These are phyloP conservation scores for Amphibolis antarctica DNA, from an alignment of 106 monocot species.

Conservation along the genomic window DNA sequence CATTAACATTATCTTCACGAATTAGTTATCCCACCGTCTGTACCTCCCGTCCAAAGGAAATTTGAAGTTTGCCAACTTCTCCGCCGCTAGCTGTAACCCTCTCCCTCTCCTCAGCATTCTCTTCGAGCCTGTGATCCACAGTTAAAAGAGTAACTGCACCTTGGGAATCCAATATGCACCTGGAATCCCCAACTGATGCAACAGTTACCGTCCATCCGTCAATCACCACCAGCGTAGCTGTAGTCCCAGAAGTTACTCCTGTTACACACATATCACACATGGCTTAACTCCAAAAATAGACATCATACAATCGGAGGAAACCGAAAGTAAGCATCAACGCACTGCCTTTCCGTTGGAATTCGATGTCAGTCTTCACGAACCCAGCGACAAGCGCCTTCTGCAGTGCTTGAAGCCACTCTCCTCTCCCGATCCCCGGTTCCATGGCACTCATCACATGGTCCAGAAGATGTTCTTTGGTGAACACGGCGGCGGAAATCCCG, in stretches of 20 bases:
- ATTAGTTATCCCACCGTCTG: not conserved
- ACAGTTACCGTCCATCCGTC: constrained; percentile 90
- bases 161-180: constrained; percentile 80
- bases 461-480: constrained; percentile 71
- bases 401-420: constrained; percentile 80
- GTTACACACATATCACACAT: not conserved
- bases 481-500: constrained; percentile 83
- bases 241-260: constrained; percentile 86
- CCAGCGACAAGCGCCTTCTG: constrained; percentile 79
- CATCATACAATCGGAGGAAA: not conserved
- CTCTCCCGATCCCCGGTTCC: constrained; percentile 57
- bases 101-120: constrained; percentile 88
- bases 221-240: constrained; percentile 78
- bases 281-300: not conserved
- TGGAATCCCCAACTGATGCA: constrained; percentile 89
- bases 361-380: constrained; percentile 92
- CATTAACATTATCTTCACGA: not conserved
- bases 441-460: constrained; percentile 81
- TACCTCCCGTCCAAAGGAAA: constrained; percentile 86
- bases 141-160: constrained; percentile 70
- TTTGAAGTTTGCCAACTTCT: constrained; percentile 84
- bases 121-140: constrained; percentile 90
- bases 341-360: constrained; percentile 81
- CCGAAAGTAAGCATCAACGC: not conserved
- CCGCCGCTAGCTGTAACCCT: constrained; percentile 93